Base-by-base conservation (phyloP, 2,329 filamentous ascomycete species). In the Colletotrichum spaethianum region DNA sequence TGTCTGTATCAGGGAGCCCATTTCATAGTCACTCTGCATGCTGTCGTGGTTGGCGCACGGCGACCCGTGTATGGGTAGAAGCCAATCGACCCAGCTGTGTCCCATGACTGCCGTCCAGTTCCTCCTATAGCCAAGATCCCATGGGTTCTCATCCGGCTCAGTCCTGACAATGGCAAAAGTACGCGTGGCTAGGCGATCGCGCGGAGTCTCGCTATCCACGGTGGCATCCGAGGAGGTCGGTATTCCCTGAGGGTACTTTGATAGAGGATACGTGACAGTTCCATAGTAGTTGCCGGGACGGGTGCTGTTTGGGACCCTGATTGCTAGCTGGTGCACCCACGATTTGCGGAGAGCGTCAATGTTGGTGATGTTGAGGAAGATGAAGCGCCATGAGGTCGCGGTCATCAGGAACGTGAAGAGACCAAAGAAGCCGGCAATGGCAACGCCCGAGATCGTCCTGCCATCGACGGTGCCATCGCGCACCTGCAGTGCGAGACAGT, bases 71-170 rank as follows among this genome's bases (percentile, higher is more conserved):
- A 97, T 80, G 0, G 96, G 96, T 1, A 98, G 82, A 16, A 98
- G 78, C 95, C 95, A 98, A 72, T 98, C 93, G 18, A 92, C 73
- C 2, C 91, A 74, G 26, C 83, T 89, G 57, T 88, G 83, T 0
- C 96, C 96, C 91, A 99, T 94, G 31, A 98, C 90, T 18, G 92
- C 88, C 74, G 90, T 89, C 83, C 95, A 92, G 78, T 98, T 98
- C 36, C 86, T 82, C 73, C 88, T 86, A 11, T 83, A 82, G 2
- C 93, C 94, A 0, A 96, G 84, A 76, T 97, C 90, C 91, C 94
- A 99, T 0, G 94, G 94, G 75, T 98, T 98, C 76, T 96, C 92
- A 12, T 93, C 92, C 0, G 90, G 87, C 3, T 90, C 85, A 0
- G 93, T 94, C 73, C 90, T 88, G 2, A 98, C 85, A 50, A 98